These are phyloP conservation scores for Boletus pseudopeckii DNA, from an alignment of 768 basidiomycete species.

Conservation along the genomic window DNA sequence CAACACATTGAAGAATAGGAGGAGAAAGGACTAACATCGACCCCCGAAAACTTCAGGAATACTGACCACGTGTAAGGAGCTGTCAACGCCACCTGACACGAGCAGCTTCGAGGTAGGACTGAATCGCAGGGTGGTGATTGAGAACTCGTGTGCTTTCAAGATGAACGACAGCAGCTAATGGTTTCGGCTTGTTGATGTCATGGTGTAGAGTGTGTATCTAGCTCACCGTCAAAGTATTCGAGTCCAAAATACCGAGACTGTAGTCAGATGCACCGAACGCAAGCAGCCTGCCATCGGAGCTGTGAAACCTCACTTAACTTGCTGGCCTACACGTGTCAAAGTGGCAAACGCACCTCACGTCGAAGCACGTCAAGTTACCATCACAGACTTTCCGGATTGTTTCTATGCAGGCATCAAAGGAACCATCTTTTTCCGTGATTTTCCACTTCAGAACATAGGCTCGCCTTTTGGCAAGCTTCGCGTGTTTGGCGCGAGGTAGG, in stretches of 20 bases:
- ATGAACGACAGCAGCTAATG: constrained; percentile 83
- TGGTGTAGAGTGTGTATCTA: neutral
- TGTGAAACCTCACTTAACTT: constrained; percentile 31
- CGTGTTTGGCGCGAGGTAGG: constrained; percentile 52
- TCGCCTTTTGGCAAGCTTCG: constrained; percentile 53
- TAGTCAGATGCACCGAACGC: constrained; percentile 88
- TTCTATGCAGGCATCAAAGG: constrained; percentile 52
- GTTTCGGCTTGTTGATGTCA: constrained; percentile 1
- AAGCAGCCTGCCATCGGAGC: constrained; percentile 75
- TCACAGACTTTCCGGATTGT: constrained; percentile 72
- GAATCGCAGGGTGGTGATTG: constrained; percentile 86
- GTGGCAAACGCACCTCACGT: constrained; percentile 61
- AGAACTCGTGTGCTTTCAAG: constrained; percentile 92
- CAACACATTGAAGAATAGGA: constrained; percentile 26
- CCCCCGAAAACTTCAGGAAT: constrained; percentile 57
- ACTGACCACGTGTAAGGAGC: constrained; percentile 74
- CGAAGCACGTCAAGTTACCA: constrained; percentile 82
- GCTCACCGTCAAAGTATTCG: constrained; percentile 70
- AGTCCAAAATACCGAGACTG: constrained; percentile 80
- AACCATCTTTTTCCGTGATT: constrained; percentile 55
- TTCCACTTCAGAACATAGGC: constrained; percentile 76
- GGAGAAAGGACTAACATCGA: constrained; percentile 45
- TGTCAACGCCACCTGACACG: constrained; percentile 89
- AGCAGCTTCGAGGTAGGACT: constrained; percentile 78
- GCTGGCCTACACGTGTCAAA: neutral